Evolutionary conservation across 2,329 filamentous ascomycete genomes (phyloP), one percentile per base, ranked within the genome.

Genomic region (Monosporascus sp.): DNA sequence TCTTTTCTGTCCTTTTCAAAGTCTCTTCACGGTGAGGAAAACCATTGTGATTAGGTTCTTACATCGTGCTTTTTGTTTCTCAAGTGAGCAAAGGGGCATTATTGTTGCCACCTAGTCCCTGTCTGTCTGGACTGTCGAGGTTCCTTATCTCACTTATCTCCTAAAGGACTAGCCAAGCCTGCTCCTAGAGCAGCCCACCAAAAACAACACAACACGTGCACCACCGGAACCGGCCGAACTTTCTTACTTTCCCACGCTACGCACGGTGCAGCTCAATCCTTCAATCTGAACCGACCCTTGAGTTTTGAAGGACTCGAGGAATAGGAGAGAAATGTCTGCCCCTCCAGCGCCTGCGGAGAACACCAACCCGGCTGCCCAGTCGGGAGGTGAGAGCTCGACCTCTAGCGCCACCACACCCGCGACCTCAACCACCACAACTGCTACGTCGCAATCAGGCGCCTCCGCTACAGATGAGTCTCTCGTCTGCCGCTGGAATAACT

Each of bases 401-500:
- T 80, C 79, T 55, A 80, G 78, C 65, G 76, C 74, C 45, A 77
- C 72, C 51, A 82, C 80, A 2, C 78, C 79, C 3, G 78, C 76
- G 2, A 75, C 79, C 2, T 75, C 75, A 2, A 76, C 75, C 22
- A 69, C 73, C n/a, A 70, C 76, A 7, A 76, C 75, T 45, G 74
- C 73, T 52, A 72, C 72, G 6, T 73, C 75, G 9, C 71, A 75
- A 60, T 72, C 73, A 52, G 70, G 68, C 54, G 61, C 60, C 17
- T 58, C 64, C 7, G 55, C 65, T 6, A 75, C 80, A 35, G 82
- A 84, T 58, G 80, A 78, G 63, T 64, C 66, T 15, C 75, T 85
- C 37, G 75, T 76, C 51, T 85, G 82, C 68, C 79, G 80, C 60
- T 85, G 82, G 82, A 76, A 76, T 55, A 71, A 73, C 50, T 85